Percentiles rank a stretch among this genome's conserved stretches.
Evolutionary conservation across 495 filamentous ascomycete genomes (phyloP).

Genomic region (Aspergillus ellipticus): DNA sequence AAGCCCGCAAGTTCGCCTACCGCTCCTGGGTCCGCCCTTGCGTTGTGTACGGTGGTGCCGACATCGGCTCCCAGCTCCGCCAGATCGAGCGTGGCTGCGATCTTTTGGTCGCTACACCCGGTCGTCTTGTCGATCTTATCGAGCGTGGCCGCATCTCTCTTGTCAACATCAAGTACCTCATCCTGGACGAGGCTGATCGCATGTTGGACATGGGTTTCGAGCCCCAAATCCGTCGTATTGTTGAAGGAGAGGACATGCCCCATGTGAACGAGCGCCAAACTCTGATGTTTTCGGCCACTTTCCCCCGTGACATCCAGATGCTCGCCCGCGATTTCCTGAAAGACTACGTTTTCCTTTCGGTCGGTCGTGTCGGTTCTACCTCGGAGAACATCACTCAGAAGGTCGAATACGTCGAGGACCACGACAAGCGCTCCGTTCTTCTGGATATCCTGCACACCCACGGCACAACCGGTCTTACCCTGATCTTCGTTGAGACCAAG

Average conservation of each 20-base stretch:
- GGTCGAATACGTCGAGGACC: conserved; percentile 95
- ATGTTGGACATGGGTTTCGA: conserved; percentile 99
- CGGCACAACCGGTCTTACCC: conserved; percentile 74
- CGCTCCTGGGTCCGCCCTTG: conserved; percentile 98
- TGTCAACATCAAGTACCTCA: conserved; percentile 96
- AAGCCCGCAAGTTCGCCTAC: conserved; percentile 96
- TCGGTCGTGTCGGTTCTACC: conserved; percentile 98
- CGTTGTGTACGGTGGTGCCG: conserved; percentile 98
- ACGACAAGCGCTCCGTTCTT: conserved; percentile 95
- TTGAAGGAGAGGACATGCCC: conserved; percentile 98
- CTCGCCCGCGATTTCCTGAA: conserved; percentile 96
- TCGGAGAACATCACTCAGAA: conserved; percentile 99
- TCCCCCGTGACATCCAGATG: conserved; percentile 99
- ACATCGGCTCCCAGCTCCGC: conserved; percentile 93
- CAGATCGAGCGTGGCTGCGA: conserved; percentile 98
- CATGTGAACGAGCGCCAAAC: conserved; percentile 80
- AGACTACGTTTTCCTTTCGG: conserved; percentile 97
- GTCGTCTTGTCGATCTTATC: conserved; percentile 94
- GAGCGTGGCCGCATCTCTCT: conserved; percentile 98
- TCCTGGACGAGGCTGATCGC: conserved; percentile 98
- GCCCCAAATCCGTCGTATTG: conserved; percentile 97
- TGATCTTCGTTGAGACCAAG: conserved; percentile 99
- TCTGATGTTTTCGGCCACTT: conserved; percentile 99
- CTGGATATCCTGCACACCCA: conserved; percentile 97
- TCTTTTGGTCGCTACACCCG: conserved; percentile 93